Percentiles rank a stretch among this genome's conserved stretches.
Conservation (phyloP, 768 basidiomycete species). For the Hirschioporus abietinus region DNA sequence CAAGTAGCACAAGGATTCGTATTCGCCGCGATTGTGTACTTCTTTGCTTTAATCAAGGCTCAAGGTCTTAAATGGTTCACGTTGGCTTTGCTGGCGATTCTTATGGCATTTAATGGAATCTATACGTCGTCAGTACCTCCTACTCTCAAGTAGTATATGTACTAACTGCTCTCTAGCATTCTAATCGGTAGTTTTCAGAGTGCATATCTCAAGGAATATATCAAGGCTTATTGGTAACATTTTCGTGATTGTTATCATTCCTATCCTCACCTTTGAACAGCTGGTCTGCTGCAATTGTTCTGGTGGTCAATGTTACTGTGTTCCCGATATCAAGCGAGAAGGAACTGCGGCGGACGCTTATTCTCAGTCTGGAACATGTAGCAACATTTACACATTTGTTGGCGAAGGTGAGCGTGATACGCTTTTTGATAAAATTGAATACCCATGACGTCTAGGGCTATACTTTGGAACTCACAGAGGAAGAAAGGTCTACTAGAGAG, state of each 20-base stretch:
- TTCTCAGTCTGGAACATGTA: slow-evolving; percentile 20
- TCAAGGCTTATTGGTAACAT: slow-evolving; percentile 18
- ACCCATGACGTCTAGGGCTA: slow-evolving; percentile 14
- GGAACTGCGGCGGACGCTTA: slow-evolving; percentile 23
- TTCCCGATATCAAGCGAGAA: slow-evolving; percentile 23
- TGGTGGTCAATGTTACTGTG: slow-evolving; percentile 22
- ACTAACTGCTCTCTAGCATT: slow-evolving; percentile 4
- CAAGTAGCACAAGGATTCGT: slow-evolving; percentile 26
- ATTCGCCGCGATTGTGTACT: slow-evolving; percentile 23
- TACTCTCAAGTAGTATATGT: neutral
- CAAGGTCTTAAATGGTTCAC: slow-evolving; percentile 21
- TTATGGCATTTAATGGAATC: slow-evolving; percentile 23
- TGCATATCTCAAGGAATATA: slow-evolving; percentile 21
- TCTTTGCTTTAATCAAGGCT: slow-evolving; percentile 24
- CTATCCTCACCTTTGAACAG: slow-evolving; percentile 6
- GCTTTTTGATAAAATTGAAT: neutral
- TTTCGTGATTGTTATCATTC: neutral
- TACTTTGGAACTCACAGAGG: slow-evolving; percentile 21
- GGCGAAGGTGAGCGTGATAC: slow-evolving; percentile 7
- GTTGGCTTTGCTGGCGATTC: slow-evolving; percentile 21
- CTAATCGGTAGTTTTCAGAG: slow-evolving; percentile 17
- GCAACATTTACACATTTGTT: slow-evolving; percentile 14
- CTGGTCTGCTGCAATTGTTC: slow-evolving; percentile 24
- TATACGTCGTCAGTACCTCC: slow-evolving; percentile 16
- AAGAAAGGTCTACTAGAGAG: slow-evolving; percentile 22